Evolutionary conservation across 2,329 filamentous ascomycete species (phyloP), one percentile per base, ranked within the genome.

Genomic region (Aspergillus phoenicis): DNA sequence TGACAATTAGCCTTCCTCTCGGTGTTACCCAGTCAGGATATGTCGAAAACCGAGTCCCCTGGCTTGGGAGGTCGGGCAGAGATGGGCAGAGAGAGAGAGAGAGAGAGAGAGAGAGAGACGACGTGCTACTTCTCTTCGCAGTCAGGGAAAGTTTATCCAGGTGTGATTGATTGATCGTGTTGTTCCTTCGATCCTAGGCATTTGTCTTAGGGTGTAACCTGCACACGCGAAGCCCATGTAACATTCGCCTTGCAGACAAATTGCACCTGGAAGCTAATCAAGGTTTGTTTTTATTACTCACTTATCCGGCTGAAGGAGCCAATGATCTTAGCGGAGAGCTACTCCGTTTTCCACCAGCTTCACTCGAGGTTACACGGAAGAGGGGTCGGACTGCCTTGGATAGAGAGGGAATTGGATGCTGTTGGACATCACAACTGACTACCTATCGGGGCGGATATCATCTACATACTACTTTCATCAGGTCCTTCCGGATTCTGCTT

Each of bases 401-500:
- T 11, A 17, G 47, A 30, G 26, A n/a, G n/a, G 4, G 41, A 20
- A 22, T 24, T 45, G 41, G 41, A 22, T 17, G 22, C 41, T 36
- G 17, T 11, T 51, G 47, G 28, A 33, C 47, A 51, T 51, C 47
- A 33, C 30, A 26, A 5, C 10, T 36, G 33, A 10, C 10, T 45
- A 10, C 17, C 20, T 24, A 7, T 33, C 47, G 17, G 45, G 24
- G n/a, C 47, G 47, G 28, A 51, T 51, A 26, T 51, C 47, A 30
- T 51, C 26, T n/a, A 28, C 33, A 36, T 36, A 36, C 15, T 51
- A 17, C 47, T 33, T 51, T 51, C 47, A 28, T 51, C 47, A 51
- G 26, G 47, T 51, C 47, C 26, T 51, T 30, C 47, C 47, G 15
- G 26, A 51, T 51, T n/a, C 47, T 51, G 47, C 47, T 51, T 33